These are phyloP conservation scores for Noccaea caerulescens DNA, from an alignment of 345 rosid species.

Conservation along the genomic window DNA sequence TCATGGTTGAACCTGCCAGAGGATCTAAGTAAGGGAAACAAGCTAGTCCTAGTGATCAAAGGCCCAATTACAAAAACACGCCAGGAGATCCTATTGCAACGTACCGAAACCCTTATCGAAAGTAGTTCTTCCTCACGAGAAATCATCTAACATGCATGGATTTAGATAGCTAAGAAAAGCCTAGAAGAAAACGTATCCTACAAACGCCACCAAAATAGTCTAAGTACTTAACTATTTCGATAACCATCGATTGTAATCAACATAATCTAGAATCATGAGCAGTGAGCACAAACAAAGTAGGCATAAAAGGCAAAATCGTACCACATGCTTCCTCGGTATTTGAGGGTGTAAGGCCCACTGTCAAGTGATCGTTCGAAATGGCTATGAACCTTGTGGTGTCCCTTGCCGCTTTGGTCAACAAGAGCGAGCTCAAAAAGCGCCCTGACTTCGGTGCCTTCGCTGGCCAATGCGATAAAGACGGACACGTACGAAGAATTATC, in stretches of 20 bases:
- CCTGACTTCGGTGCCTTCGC: conserved; percentile 92
- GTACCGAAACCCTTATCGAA: not conserved
- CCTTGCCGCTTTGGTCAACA: conserved; percentile 92
- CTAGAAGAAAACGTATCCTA: not conserved
- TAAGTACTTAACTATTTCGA: too few species aligned
- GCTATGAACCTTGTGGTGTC: conserved; percentile 85
- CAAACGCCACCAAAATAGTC: not conserved
- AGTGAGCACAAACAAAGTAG: not conserved
- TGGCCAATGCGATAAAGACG: conserved; percentile 83
- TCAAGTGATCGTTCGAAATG: conserved; percentile 90
- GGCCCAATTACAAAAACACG: too few species aligned
- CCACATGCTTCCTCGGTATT: conserved; percentile 98
- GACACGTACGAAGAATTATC: conserved; percentile 77
- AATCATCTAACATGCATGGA: conserved; percentile 22
- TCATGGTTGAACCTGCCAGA: not conserved
- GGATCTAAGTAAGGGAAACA: not conserved
- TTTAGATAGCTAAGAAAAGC: not conserved
- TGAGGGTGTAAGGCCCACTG: conserved; percentile 82
- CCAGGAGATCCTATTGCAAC: not conserved
- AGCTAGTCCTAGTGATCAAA: not conserved
- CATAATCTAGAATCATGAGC: not conserved
- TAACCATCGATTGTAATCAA: not conserved
- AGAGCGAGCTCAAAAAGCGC: conserved; percentile 88
- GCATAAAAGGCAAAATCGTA: conserved; percentile 32
- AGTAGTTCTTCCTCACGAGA: not conserved